Evolutionary conservation across 495 filamentous ascomycete genomes (phyloP).

Genomic region (Aspergillus wentii): DNA sequence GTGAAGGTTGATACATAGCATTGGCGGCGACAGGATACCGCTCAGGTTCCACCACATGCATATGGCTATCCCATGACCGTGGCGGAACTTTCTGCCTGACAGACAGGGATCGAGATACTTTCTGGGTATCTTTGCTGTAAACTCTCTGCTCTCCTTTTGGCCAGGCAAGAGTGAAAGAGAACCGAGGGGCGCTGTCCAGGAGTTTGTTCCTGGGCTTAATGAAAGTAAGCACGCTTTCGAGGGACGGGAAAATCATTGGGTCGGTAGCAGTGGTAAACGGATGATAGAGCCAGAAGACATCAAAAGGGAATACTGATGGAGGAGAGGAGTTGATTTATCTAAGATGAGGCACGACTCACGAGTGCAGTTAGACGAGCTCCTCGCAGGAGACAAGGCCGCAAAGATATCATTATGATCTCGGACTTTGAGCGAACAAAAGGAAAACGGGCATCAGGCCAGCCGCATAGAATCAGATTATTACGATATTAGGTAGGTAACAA

Average conservation of each 20-base stretch:
- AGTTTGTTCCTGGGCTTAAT: constrained; percentile 7
- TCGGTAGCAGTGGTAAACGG: constrained; percentile 2
- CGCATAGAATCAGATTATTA: no score
- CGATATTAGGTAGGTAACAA: no score
- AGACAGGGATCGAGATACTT: constrained; percentile 2
- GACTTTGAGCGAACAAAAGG: constrained; percentile 1
- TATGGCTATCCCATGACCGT: constrained; percentile 47
- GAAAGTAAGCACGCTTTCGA: constrained; percentile 12
- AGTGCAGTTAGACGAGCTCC: constrained; percentile 1
- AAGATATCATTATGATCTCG: constrained; percentile 3
- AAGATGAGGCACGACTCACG: constrained; percentile 6
- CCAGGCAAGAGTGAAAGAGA: constrained; percentile 10
- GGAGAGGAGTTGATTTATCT: background rate
- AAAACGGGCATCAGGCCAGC: no score
- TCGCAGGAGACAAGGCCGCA: constrained; percentile 5
- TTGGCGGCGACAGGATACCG: constrained; percentile 30
- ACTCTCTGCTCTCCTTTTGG: constrained; percentile 5
- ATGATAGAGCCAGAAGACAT: background rate
- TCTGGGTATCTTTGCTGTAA: constrained; percentile 10
- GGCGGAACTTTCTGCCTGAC: constrained; percentile 27
- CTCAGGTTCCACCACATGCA: constrained; percentile 46
- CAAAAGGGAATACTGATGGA: background rate
- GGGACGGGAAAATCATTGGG: no score
- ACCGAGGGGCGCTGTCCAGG: constrained; percentile 4
- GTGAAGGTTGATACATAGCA: constrained; percentile 34